phyloP scores from a whole-genome alignment of 2,329 filamentous ascomycete species.

The Simplicillium aogashimaense region DNA sequence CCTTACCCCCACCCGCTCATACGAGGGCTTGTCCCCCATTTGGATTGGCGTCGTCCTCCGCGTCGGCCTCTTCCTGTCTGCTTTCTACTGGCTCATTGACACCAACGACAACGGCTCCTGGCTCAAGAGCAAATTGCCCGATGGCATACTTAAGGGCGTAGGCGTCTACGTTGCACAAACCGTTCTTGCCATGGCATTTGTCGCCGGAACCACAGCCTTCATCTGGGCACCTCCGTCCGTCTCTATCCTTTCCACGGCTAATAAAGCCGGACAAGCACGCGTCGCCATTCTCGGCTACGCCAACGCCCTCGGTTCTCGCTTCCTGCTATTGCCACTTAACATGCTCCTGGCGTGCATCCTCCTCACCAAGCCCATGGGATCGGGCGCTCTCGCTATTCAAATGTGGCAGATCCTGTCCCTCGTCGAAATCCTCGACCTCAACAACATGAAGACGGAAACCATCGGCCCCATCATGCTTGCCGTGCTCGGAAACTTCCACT shows the following conservation, averaged over 20 bases:
- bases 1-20: slow-evolving; percentile 72
- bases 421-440: slow-evolving; percentile 53
- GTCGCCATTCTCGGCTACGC: slow-evolving; percentile 84
- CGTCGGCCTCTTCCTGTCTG: slow-evolving; percentile 62
- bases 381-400: slow-evolving; percentile 71
- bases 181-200: slow-evolving; percentile 68
- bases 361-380: slow-evolving; percentile 90
- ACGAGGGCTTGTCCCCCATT: slow-evolving; percentile 72
- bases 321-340: slow-evolving; percentile 73
- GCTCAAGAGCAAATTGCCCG: slow-evolving; percentile 47
- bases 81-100: slow-evolving; percentile 81
- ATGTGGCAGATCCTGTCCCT: slow-evolving; percentile 82
- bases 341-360: slow-evolving; percentile 68
- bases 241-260: slow-evolving; percentile 50
- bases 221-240: slow-evolving; percentile 79
- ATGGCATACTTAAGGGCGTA: slow-evolving; percentile 57
- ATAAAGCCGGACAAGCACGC: slow-evolving; percentile 34
- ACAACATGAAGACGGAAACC: slow-evolving; percentile 51
- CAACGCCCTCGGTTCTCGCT: slow-evolving; percentile 86
- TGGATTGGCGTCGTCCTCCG: slow-evolving; percentile 82
- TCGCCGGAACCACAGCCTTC: slow-evolving; percentile 77
- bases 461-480: slow-evolving; percentile 80
- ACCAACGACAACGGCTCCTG: slow-evolving; percentile 80
- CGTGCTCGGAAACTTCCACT: slow-evolving; percentile 87
- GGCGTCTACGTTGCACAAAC: slow-evolving; percentile 73